A percentile compares a stretch with the other conserved stretches of the same genome.
Conservation (phyloP, 192 early-diverging fungal species). For the Podila minutissima region DNA sequence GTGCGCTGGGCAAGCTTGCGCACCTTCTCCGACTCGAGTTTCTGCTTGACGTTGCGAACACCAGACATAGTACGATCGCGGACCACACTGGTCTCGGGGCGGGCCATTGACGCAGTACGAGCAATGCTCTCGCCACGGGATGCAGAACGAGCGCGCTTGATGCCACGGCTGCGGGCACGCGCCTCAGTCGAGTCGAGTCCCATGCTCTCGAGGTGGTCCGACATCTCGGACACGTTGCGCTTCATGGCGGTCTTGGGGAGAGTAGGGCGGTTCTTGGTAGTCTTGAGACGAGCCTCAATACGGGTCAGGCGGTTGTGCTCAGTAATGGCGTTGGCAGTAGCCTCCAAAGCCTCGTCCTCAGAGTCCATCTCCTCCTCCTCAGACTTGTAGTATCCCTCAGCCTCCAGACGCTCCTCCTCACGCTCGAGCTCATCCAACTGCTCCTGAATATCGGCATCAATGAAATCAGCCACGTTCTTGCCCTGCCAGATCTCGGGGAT, state of each 20-base stretch:
- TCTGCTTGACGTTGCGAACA: conserved; percentile 67
- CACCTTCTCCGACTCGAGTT: conserved; percentile 79
- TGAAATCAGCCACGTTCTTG: conserved; percentile 98
- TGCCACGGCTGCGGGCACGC: conserved; percentile 68
- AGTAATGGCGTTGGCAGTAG: conserved; percentile 82
- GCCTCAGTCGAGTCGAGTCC: conserved; percentile 78
- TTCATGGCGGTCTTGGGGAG: conserved; percentile 72
- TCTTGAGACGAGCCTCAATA: conserved; percentile 80
- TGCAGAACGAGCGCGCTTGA: conserved; percentile 82
- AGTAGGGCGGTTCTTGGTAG: conserved; percentile 77
- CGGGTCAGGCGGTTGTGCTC: conserved; percentile 88
- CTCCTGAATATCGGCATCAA: conserved; percentile 98
- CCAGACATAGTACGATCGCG: conserved; percentile 82
- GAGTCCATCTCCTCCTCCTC: conserved; percentile 78
- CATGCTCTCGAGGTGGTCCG: conserved; percentile 72
- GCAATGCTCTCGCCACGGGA: conserved; percentile 74
- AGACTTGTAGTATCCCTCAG: conserved; percentile 93
- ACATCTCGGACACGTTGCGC: conserved; percentile 66
- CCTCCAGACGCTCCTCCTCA: conserved; percentile 95
- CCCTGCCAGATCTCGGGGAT: conserved; percentile 99
- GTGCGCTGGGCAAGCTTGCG: conserved; percentile 78
- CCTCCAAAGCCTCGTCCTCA: conserved; percentile 83
- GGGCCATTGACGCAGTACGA: conserved; percentile 67
- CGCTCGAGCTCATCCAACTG: conserved; percentile 93
- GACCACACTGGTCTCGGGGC: conserved; percentile 64